Evolutionary conservation across 2,329 filamentous ascomycete genomes (phyloP).

Genomic region (Mariannaea sp.): DNA sequence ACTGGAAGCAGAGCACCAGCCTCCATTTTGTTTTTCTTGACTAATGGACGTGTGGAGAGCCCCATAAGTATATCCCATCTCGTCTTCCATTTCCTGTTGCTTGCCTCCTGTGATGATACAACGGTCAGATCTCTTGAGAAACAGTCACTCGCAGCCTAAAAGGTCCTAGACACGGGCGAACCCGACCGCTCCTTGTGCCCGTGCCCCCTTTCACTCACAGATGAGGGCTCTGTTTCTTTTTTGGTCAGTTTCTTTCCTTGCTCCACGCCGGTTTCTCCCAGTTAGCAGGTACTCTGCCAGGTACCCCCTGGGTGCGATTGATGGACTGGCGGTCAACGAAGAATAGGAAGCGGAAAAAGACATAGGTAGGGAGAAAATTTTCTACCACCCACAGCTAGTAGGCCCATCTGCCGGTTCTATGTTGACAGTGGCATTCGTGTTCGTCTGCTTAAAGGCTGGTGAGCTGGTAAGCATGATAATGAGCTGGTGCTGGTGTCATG

Average conservation of each 20-base stretch:
- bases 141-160: conserved; percentile 10
- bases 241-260: conserved; percentile 20
- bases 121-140: conserved; percentile 12
- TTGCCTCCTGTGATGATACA: conserved; percentile 3
- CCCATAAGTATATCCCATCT: conserved; percentile 1
- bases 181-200: too few species aligned
- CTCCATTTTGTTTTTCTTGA: conserved; percentile 8
- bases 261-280: conserved; percentile 33
- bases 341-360: conserved; percentile 37
- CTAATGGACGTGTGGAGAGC: neutral
- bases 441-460: conserved; percentile 20
- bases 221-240: neutral
- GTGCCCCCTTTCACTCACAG: too few species aligned
- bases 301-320: conserved; percentile 35
- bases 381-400: conserved; percentile 2
- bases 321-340: conserved; percentile 56
- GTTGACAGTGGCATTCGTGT: conserved; percentile 19
- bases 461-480: conserved; percentile 18
- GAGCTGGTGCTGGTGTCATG: conserved; percentile 25
- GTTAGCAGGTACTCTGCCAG: conserved; percentile 20
- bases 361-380: conserved; percentile 19
- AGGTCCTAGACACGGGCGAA: conserved; percentile 4
- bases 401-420: conserved; percentile 10
- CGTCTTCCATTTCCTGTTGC: too few species aligned
- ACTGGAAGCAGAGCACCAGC: neutral